Conservation (phyloP, 768 basidiomycete genomes). For the Clitopilus passeckerianus region DNA sequence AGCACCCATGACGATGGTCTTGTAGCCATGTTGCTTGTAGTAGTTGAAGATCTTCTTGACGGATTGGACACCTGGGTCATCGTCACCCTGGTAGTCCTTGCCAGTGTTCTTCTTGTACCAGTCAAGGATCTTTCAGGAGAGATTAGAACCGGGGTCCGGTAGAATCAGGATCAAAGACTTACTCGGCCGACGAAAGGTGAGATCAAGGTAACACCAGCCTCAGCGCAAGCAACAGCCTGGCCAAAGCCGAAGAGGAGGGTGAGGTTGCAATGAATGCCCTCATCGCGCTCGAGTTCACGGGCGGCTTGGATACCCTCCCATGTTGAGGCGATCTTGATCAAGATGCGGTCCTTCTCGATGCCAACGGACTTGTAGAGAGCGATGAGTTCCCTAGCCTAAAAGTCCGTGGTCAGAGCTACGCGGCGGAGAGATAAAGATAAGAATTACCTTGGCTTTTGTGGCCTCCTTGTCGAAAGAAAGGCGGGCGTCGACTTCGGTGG, state of each 20-base stretch:
- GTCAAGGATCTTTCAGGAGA: constrained; percentile 76
- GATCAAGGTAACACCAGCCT: constrained; percentile 97
- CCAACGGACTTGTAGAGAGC: constrained; percentile 93
- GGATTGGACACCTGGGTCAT: constrained; percentile 93
- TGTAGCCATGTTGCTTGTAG: constrained; percentile 98
- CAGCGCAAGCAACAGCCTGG: constrained; percentile 98
- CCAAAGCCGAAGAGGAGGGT: constrained; percentile 98
- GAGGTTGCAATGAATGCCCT: constrained; percentile 97
- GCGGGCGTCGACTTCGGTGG: constrained; percentile 97
- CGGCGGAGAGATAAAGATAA: constrained; percentile 4
- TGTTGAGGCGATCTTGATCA: constrained; percentile 99
- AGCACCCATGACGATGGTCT: constrained; percentile 99
- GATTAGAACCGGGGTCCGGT: constrained; percentile 6
- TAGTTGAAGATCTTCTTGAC: constrained; percentile 99
- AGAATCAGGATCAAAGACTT: constrained; percentile 27
- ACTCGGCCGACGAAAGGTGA: constrained; percentile 99
- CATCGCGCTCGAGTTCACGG: constrained; percentile 87
- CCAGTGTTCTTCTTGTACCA: constrained; percentile 96
- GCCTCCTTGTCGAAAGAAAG: constrained; percentile 94
- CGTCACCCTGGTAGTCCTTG: constrained; percentile 83
- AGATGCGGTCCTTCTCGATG: constrained; percentile 87
- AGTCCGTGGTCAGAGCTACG: background rate
- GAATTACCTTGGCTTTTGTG: constrained; percentile 77
- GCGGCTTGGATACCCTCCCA: constrained; percentile 99
- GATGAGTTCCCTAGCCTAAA: constrained; percentile 79